phyloP scores from a whole-genome alignment of 345 rosid genomes.

The Salix udensis region DNA sequence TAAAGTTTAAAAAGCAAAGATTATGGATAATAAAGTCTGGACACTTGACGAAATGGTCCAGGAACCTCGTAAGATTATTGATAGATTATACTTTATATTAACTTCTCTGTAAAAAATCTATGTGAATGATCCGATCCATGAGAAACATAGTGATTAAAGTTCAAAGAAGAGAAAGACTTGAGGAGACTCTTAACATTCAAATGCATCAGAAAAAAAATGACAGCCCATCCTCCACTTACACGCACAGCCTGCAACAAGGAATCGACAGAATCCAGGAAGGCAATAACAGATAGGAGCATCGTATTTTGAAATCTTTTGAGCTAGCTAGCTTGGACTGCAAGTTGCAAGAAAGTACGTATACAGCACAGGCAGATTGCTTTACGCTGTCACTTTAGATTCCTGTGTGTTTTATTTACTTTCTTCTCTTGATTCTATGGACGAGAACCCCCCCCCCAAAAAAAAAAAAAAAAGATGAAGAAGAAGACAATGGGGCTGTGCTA shows the following conservation, averaged over 20 bases:
- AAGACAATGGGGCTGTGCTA: neutral
- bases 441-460: neutral
- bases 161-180: neutral
- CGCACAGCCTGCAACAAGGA: neutral
- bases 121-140: no score
- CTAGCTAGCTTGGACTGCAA: neutral
- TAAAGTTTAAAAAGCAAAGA: no score
- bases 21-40: no score
- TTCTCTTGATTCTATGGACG: neutral
- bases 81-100: no score
- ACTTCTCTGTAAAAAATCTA: no score
- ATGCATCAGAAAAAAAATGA: neutral
- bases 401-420: neutral
- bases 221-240: neutral
- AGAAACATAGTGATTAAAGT: neutral
- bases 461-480: neutral
- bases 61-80: no score
- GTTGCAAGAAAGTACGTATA: neutral
- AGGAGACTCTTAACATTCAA: neutral
- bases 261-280: neutral
- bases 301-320: neutral
- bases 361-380: neutral
- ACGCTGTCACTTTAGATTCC: neutral
- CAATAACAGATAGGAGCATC: neutral
- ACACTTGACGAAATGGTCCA: no score